Percentiles rank a stretch among this genome's conserved stretches.
These are phyloP conservation scores for Sugiyamaella boreocaroliniensis DNA, from an alignment of 805 yeast species.

Conservation along the genomic window DNA sequence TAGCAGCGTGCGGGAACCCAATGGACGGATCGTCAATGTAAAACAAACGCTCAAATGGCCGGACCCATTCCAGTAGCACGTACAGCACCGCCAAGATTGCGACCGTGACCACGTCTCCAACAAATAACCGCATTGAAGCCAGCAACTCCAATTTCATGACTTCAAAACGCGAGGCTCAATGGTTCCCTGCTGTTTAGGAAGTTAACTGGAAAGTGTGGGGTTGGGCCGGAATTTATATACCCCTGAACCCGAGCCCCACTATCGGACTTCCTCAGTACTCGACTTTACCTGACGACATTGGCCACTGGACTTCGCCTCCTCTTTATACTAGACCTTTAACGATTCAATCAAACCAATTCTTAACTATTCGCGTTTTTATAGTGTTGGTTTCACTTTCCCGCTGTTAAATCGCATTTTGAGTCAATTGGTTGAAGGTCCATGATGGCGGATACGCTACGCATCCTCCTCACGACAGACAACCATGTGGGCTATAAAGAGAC, in stretches of 20 bases:
- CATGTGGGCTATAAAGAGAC: slow-evolving; percentile 91
- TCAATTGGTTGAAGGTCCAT: slow-evolving; percentile 33
- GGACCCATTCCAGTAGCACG: slow-evolving; percentile 12
- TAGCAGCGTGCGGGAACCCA: slow-evolving; percentile 72
- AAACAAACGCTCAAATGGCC: slow-evolving; percentile 76
- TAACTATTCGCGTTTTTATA: background rate
- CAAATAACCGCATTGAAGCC: slow-evolving; percentile 2
- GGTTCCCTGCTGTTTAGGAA: too few relatives aligned
- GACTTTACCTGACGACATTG: too few relatives aligned
- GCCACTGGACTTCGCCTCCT: background rate
- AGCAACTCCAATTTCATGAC: background rate
- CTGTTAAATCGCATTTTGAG: too few relatives aligned
- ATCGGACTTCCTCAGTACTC: too few relatives aligned
- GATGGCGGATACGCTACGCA: slow-evolving; percentile 52
- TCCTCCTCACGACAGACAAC: slow-evolving; percentile 87
- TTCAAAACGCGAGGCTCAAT: background rate
- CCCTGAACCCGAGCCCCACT: background rate
- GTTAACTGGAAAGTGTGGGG: background rate
- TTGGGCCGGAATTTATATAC: background rate
- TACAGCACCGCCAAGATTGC: slow-evolving; percentile 6
- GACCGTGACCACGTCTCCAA: slow-evolving; percentile 16
- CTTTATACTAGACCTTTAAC: background rate
- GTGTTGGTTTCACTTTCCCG: too few relatives aligned
- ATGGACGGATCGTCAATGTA: slow-evolving; percentile 66
- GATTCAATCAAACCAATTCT: background rate